Evolutionary conservation across 2,329 filamentous ascomycete genomes (phyloP), one percentile per base, ranked within the genome.

Genomic region (Endoconidiophora laricicola): DNA sequence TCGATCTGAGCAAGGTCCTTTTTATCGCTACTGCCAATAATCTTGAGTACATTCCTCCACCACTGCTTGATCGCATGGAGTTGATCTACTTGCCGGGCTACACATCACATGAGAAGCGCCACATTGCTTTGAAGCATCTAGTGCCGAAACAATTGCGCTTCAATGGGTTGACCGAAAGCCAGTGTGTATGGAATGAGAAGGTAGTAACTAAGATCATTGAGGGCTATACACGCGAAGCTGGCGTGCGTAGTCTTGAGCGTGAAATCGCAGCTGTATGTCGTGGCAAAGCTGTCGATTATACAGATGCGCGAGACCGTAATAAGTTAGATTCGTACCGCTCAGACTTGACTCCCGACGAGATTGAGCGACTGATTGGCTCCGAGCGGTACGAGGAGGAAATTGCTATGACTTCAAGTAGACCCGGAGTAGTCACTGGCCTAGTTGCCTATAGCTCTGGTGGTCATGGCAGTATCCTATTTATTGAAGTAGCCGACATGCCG

Each of bases 11-110:
- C 67, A 95, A 94, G 66, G 86, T 98, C 20, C 73, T 98, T 9
- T 98, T 98, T 67, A 94, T 98, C 59, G 91, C 91, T 5, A 98
- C 91, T 0, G 91, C 91, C 43, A 98, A 98, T 66, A 86, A 78
- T 7, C 73, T 96, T 22, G 90, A 96, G 60, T 95, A 88, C 0
- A 98, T 98, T 49, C 88, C 91, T 2, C 73, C 87, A n/a, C 88
- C 91, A 16, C 70, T 98, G 2, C 73, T 98, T 10, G 91, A 98
- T 65, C 83, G 91, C 53, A 95, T 98, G 90, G 91, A 98, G 67
- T 94, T 82, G 5, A 94, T 98, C 49, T 77, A 84, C 56, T 76
- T 98, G 20, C 86, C 87, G 1, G 91, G 91, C 57, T 98, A 98
- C 69, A 98, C 91, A 0, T 95, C 88, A 4, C 74, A 96, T 16